phyloP scores from a whole-genome alignment of 352 stramenopile genomes.

The Pythium biforme region DNA sequence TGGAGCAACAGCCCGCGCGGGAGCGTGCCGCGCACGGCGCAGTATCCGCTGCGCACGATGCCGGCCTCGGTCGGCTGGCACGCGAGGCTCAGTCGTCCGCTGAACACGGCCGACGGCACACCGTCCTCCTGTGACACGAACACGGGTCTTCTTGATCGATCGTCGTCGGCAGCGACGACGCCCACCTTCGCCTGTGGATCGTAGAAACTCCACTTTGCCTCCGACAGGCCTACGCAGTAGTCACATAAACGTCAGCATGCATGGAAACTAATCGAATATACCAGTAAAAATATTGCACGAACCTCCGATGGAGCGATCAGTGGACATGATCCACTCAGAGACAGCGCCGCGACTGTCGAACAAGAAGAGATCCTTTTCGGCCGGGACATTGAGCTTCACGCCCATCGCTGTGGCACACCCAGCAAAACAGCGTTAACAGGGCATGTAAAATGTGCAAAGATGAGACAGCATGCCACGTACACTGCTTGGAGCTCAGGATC shows the following conservation, averaged over 20 bases:
- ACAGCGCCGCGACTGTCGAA: conserved; percentile 58
- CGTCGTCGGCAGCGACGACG: neutral
- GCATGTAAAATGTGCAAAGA: neutral
- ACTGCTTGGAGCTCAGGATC: conserved; percentile 81
- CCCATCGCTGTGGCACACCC: conserved; percentile 45
- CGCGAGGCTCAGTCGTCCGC: conserved; percentile 63
- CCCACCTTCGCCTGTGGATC: conserved; percentile 25
- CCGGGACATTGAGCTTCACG: conserved; percentile 68
- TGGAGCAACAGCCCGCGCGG: conserved; percentile 58
- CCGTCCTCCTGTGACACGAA: conserved; percentile 51
- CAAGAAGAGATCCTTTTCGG: conserved; percentile 75
- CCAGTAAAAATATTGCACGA: neutral
- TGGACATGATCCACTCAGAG: conserved; percentile 67
- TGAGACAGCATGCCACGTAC: conserved; percentile 31
- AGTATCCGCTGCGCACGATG: conserved; percentile 84
- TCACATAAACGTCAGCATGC: neutral
- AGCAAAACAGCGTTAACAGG: neutral
- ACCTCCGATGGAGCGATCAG: conserved; percentile 82
- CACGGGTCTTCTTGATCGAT: conserved; percentile 8
- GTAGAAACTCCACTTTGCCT: conserved; percentile 72
- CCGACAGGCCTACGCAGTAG: conserved; percentile 36
- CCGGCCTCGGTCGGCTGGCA: conserved; percentile 75
- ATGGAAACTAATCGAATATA: neutral
- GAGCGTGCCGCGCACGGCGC: conserved; percentile 63
- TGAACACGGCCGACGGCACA: conserved; percentile 64